Evolutionary conservation across 2,329 filamentous ascomycete genomes (phyloP).

Genomic region (Cladosporium sp.): DNA sequence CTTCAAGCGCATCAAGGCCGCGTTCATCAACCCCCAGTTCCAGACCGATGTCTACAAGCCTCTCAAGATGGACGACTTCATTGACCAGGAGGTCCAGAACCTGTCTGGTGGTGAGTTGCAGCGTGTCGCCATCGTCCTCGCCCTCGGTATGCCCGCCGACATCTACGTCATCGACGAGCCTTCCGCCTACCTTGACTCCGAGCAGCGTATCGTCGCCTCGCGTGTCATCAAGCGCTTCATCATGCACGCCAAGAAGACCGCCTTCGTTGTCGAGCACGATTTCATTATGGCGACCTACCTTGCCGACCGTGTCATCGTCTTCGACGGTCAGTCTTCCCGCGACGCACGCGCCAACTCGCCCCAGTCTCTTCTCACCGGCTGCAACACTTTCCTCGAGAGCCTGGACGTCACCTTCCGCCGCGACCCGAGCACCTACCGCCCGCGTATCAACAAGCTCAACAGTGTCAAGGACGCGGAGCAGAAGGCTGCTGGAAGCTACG

Average conservation of each 20-base stretch:
- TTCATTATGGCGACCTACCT: slow-evolving; percentile 91
- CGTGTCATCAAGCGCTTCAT: slow-evolving; percentile 99
- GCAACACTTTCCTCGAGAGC: slow-evolving; percentile 95
- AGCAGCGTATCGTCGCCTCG: slow-evolving; percentile 95
- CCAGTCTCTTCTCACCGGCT: slow-evolving; percentile 87
- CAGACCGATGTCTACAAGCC: slow-evolving; percentile 99
- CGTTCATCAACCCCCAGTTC: slow-evolving; percentile 95
- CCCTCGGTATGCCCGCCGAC: slow-evolving; percentile 91
- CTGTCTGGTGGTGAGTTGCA: slow-evolving; percentile 98
- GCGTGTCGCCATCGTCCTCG: slow-evolving; percentile 94
- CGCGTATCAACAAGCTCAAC: slow-evolving; percentile 96
- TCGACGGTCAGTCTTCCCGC: slow-evolving; percentile 87
- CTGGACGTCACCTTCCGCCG: slow-evolving; percentile 97
- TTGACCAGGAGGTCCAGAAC: slow-evolving; percentile 99
- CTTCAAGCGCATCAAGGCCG: slow-evolving; percentile 99
- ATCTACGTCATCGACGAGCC: slow-evolving; percentile 99
- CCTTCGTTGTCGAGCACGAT: slow-evolving; percentile 99
- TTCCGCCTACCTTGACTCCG: slow-evolving; percentile 93
- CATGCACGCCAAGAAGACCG: slow-evolving; percentile 99
- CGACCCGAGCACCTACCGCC: slow-evolving; percentile 90
- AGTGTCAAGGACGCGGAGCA: slow-evolving; percentile 97
- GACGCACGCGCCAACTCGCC: slow-evolving; percentile 82
- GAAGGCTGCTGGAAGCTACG: slow-evolving; percentile 87
- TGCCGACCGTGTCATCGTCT: slow-evolving; percentile 95
- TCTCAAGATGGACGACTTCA: slow-evolving; percentile 98